phyloP scores from a whole-genome alignment of 371 early-diverging fungal genomes.

The Mucor indicus region DNA sequence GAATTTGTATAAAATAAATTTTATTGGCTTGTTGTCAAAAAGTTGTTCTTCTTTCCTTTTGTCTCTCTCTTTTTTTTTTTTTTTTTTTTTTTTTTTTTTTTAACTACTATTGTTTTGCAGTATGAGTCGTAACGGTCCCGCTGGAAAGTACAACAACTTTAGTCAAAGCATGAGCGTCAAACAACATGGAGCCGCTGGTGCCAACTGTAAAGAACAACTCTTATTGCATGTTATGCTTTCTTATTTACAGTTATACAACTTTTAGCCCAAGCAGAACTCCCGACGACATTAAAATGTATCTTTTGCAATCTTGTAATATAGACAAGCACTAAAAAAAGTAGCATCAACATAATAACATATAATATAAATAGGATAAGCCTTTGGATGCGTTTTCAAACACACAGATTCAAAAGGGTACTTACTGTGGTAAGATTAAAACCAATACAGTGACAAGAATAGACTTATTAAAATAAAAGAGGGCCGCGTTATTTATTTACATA shows the following conservation, averaged over 20 bases:
- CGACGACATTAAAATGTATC: constrained; percentile 13
- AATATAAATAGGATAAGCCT: constrained; percentile 18
- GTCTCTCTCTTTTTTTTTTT: too few species aligned
- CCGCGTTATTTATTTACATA: background rate
- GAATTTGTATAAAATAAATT: too few species aligned
- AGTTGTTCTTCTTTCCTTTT: too few species aligned
- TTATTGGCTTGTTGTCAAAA: too few species aligned
- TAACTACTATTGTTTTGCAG: too few species aligned
- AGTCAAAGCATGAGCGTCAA: too few species aligned
- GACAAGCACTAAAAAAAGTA: too few species aligned
- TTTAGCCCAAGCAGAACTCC: background rate
- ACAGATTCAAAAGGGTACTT: constrained; percentile 19
- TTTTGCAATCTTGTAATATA: constrained; percentile 21
- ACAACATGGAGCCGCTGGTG: background rate
- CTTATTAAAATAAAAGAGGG: background rate
- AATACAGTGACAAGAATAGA: background rate
- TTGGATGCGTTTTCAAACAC: constrained; percentile 19
- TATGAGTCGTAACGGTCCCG: too few species aligned
- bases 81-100: too few species aligned
- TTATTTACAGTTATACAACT: background rate
- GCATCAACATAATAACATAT: background rate
- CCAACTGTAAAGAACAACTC: background rate
- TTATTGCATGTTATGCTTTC: background rate
- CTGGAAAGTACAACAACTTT: too few species aligned
- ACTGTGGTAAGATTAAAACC: constrained; percentile 13